Conservation (phyloP, 2,329 filamentous ascomycete genomes). For the Clarireedia hainanense region DNA sequence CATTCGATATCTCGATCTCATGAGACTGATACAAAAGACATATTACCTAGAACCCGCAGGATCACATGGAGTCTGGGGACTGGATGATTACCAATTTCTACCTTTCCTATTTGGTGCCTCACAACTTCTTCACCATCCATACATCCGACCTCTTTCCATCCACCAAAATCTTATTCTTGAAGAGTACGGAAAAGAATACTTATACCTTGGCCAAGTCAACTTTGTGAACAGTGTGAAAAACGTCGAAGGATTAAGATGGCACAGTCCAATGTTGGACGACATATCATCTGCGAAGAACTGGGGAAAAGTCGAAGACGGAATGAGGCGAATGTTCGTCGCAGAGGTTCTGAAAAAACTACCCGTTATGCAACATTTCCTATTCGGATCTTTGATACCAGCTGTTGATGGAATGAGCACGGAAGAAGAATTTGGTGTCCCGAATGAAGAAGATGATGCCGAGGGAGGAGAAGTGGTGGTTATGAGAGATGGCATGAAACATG, state of each 20-base stretch:
- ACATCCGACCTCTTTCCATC: constrained; percentile 70
- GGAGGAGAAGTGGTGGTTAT: constrained; percentile 56
- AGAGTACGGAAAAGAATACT: constrained; percentile 72
- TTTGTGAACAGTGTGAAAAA: constrained; percentile 98
- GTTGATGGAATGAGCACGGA: constrained; percentile 71
- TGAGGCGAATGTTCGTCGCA: constrained; percentile 93
- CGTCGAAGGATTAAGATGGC: constrained; percentile 89
- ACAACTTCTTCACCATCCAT: constrained; percentile 79
- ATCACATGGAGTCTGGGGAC: constrained; percentile 94
- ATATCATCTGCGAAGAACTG: constrained; percentile 86
- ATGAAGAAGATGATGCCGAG: constrained; percentile 42
- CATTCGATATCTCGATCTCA: constrained; percentile 71
- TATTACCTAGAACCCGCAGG: constrained; percentile 97
- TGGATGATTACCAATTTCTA: constrained; percentile 96
- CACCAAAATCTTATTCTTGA: constrained; percentile 85
- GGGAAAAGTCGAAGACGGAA: constrained; percentile 87
- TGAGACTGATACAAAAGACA: constrained; percentile 80
- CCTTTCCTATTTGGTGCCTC: constrained; percentile 93
- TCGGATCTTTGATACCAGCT: constrained; percentile 77
- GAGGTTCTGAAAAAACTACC: constrained; percentile 91
- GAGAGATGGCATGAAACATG: constrained; percentile 58
- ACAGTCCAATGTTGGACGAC: constrained; percentile 96
- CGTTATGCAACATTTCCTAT: constrained; percentile 98
- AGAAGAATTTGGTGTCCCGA: constrained; percentile 39
- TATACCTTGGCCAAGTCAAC: constrained; percentile 86